A percentile compares a stretch with the other conserved stretches of the same genome.
These are phyloP conservation scores for Atalantia buxifolia DNA, from an alignment of 345 rosid genomes.

Conservation along the genomic window DNA sequence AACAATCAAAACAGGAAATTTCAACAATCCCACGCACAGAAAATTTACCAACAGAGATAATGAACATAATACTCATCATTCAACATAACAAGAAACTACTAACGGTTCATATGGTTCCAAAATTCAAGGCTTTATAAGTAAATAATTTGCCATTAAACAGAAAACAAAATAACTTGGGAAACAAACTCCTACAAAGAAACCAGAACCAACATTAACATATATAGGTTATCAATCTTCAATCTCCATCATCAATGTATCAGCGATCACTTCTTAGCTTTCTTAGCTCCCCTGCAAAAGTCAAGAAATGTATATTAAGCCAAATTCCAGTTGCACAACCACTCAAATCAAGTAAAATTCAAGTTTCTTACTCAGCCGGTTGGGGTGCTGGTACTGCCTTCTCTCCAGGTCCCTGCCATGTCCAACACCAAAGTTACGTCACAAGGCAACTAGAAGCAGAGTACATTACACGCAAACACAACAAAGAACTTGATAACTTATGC, in stretches of 20 bases:
- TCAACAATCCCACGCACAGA: not conserved
- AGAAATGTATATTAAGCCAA: not conserved
- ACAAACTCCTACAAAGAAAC: conserved; percentile 24
- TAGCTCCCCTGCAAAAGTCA: conserved; percentile 27
- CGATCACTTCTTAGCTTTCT: conserved; percentile 41
- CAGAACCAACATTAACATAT: conserved; percentile 18
- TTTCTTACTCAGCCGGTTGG: conserved; percentile 35
- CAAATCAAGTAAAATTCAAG: not conserved
- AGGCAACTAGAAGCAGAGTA: not conserved
- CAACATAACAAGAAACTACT: conserved; percentile 5
- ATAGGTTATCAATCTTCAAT: conserved; percentile 7
- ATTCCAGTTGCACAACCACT: not conserved
- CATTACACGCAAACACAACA: not conserved
- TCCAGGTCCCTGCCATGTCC: conserved; percentile 33
- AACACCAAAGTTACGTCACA: not conserved
- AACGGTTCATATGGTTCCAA: conserved; percentile 12
- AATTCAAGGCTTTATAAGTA: conserved; percentile 19
- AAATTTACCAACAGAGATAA: not conserved
- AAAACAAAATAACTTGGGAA: conserved; percentile 9
- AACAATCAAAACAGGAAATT: not conserved
- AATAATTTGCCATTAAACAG: conserved; percentile 6
- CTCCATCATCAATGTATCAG: not conserved
- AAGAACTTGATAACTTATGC: not conserved
- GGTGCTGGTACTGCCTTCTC: conserved; percentile 31
- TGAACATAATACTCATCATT: conserved; percentile 10